phyloP scores from a whole-genome alignment of 768 basidiomycete genomes.

The Paxillus ammoniavirescens region DNA sequence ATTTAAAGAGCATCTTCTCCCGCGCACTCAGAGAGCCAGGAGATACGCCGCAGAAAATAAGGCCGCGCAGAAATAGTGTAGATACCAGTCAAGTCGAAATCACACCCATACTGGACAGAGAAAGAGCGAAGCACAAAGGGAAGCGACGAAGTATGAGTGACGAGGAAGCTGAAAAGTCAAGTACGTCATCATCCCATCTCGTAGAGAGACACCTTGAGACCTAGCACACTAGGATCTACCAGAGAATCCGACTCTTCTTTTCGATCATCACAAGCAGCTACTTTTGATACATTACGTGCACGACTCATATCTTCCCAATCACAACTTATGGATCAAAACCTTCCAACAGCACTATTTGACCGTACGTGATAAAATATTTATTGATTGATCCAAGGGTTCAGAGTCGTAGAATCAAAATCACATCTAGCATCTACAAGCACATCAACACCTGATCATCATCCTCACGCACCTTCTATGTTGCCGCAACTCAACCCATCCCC shows the following conservation, averaged over 20 bases:
- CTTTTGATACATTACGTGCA: slow-evolving; percentile 47
- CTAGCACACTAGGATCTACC: slow-evolving; percentile 16
- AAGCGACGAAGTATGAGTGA: slow-evolving; percentile 65
- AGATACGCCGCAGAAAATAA: slow-evolving; percentile 57
- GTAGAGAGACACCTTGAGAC: slow-evolving; percentile 5
- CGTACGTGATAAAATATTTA: slow-evolving; percentile 29
- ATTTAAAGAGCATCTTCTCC: slow-evolving; percentile 65
- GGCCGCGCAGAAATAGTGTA: slow-evolving; percentile 55
- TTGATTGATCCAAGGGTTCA: background rate
- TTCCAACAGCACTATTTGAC: slow-evolving; percentile 32
- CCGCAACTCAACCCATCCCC: slow-evolving; percentile 40
- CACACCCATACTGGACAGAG: slow-evolving; percentile 44
- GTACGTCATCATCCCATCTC: slow-evolving; percentile 37
- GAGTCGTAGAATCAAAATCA: slow-evolving; percentile 10
- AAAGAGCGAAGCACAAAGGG: slow-evolving; percentile 43
- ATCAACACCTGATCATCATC: slow-evolving; percentile 15
- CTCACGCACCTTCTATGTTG: slow-evolving; percentile 31
- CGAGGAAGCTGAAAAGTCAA: slow-evolving; percentile 58
- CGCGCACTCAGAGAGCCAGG: slow-evolving; percentile 62
- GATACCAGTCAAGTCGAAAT: slow-evolving; percentile 59
- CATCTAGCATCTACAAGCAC: slow-evolving; percentile 14
- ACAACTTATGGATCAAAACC: slow-evolving; percentile 36
- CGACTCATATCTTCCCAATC: slow-evolving; percentile 40
- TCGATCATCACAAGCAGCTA: slow-evolving; percentile 43
- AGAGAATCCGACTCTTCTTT: slow-evolving; percentile 36